Conservation (phyloP, 140 eudicot species). For the Senecio squalidus region DNA sequence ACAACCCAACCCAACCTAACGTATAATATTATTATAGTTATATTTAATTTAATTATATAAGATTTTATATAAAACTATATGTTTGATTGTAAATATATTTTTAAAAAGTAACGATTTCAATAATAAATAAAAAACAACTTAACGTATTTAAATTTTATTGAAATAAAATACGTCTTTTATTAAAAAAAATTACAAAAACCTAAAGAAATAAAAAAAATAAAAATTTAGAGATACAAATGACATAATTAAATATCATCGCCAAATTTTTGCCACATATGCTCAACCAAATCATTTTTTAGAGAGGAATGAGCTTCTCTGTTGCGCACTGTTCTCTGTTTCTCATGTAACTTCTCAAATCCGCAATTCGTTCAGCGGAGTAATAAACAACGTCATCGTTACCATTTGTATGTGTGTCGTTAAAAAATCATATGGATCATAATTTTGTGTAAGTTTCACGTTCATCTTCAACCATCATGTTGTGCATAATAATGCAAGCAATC, state of each 20-base stretch:
- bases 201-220: not conserved
- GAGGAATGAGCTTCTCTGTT: not conserved
- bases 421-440: not conserved
- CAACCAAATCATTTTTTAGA: not conserved
- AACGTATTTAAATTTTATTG: not conserved
- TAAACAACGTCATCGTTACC: not conserved
- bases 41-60: too few species aligned
- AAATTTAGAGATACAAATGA: not conserved
- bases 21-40: too few species aligned
- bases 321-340: not conserved
- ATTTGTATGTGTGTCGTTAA: not conserved
- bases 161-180: not conserved
- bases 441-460: too few species aligned
- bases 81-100: not conserved
- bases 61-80: not conserved
- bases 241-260: not conserved
- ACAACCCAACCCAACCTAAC: not conserved
- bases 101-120: not conserved
- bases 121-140: too few species aligned
- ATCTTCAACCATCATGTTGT: too few species aligned
- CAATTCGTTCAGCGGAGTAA: constrained; percentile 1
- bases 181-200: not conserved
- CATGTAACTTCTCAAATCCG: not conserved
- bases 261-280: too few species aligned
- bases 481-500: too few species aligned